A percentile compares a stretch with the other conserved stretches of the same genome.
These are phyloP conservation scores for Coemansia sp. DNA, from an alignment of 192 early-diverging fungal species.

Conservation along the genomic window DNA sequence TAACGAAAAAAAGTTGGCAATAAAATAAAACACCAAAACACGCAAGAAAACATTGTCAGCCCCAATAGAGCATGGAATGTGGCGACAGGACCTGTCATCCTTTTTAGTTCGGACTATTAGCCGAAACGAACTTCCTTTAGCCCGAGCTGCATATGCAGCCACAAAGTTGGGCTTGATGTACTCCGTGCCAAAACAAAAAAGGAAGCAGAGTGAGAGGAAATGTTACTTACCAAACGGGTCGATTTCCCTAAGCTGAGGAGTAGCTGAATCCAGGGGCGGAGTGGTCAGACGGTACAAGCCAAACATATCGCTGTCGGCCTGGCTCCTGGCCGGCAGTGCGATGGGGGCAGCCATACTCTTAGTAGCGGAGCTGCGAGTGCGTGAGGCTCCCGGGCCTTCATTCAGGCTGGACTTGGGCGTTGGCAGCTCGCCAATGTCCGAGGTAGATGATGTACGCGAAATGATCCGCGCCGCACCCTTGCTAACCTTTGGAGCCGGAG, in stretches of 20 bases:
- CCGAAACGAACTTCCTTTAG: background rate
- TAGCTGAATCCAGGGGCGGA: slow-evolving; percentile 26
- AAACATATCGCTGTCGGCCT: slow-evolving; percentile 17
- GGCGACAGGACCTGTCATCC: slow-evolving; percentile 2
- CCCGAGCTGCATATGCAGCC: background rate
- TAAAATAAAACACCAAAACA: slow-evolving; percentile 5
- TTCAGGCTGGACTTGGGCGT: slow-evolving; percentile 41
- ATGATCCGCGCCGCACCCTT: background rate
- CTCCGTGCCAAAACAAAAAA: background rate
- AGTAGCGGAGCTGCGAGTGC: slow-evolving; percentile 8
- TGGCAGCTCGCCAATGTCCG: slow-evolving; percentile 22
- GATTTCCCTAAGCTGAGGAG: slow-evolving; percentile 26
- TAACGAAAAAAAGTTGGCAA: slow-evolving; percentile 1
- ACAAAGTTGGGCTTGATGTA: background rate
- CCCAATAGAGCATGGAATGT: background rate
- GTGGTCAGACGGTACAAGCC: slow-evolving; percentile 34
- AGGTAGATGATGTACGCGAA: slow-evolving; percentile 9
- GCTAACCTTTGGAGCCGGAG: background rate
- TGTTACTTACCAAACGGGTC: slow-evolving; percentile 54
- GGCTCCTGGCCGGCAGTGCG: background rate
- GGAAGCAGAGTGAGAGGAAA: background rate
- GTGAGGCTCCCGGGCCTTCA: slow-evolving; percentile 11
- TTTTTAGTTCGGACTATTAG: background rate
- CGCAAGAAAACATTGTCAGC: slow-evolving; percentile 1
- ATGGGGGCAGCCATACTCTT: background rate